phyloP scores from a whole-genome alignment of 441 rosid genomes.

The Metrosideros polymorpha region DNA sequence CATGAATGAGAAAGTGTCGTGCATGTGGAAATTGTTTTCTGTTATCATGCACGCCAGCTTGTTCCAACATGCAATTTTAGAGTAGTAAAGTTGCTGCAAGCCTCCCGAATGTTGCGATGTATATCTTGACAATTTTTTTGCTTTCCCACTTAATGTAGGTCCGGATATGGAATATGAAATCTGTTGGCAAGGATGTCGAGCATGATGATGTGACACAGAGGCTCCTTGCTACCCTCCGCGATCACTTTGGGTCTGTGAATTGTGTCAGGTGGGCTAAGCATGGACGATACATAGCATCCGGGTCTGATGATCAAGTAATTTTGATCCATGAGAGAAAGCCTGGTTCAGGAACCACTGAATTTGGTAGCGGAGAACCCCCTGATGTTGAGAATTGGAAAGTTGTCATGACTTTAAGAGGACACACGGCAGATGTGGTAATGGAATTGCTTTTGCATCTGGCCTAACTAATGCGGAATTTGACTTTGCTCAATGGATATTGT shows the following conservation, averaged over 20 bases:
- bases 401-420: conserved; percentile 91
- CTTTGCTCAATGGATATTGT: neutral
- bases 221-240: conserved; percentile 94
- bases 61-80: neutral
- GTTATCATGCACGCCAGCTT: neutral
- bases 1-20: neutral
- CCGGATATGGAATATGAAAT: conserved; percentile 89
- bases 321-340: conserved; percentile 91
- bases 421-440: conserved; percentile 99
- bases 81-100: neutral
- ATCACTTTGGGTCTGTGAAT: conserved; percentile 97
- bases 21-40: neutral
- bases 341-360: conserved; percentile 94
- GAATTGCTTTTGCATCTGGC: conserved; percentile 7
- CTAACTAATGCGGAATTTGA: neutral
- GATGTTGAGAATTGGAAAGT: conserved; percentile 99
- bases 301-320: conserved; percentile 95
- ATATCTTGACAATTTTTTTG: neutral
- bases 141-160: conserved; percentile 37
- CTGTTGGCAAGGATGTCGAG: conserved; percentile 55
- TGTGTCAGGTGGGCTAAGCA: conserved; percentile 99
- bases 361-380: conserved; percentile 97
- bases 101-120: neutral
- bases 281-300: conserved; percentile 82
- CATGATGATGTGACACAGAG: conserved; percentile 52